Conservation (phyloP, 495 filamentous ascomycete species). For the Penicillium diatomitis region DNA sequence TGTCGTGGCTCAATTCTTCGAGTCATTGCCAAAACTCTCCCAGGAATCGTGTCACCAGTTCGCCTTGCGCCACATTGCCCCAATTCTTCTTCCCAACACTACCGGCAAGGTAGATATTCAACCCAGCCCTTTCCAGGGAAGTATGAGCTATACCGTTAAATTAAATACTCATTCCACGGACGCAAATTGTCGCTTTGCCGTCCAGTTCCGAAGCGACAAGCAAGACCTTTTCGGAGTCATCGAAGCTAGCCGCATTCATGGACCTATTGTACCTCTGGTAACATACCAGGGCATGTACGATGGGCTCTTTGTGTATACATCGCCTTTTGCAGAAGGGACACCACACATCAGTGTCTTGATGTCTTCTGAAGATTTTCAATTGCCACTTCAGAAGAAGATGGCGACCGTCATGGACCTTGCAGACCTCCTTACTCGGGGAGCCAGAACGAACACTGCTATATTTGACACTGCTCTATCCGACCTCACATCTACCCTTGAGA, state of each 20-base stretch:
- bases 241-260: constrained; percentile 7
- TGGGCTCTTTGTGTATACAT: constrained; percentile 7
- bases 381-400: constrained; percentile 8
- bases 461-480: constrained; percentile 3
- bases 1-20: constrained; percentile 12
- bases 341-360: constrained; percentile 11
- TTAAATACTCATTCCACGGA: constrained; percentile 6
- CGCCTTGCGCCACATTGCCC: constrained; percentile 8
- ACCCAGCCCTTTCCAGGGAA: constrained; percentile 6
- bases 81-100: constrained; percentile 5
- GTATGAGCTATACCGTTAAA: constrained; percentile 9
- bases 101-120: constrained; percentile 6
- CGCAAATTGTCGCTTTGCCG: constrained; percentile 5
- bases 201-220: constrained; percentile 7
- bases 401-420: constrained; percentile 3
- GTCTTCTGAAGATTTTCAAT: constrained; percentile 5
- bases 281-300: constrained; percentile 8
- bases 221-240: constrained; percentile 9
- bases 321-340: constrained; percentile 8
- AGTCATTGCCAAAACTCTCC: constrained; percentile 9
- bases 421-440: constrained; percentile 8
- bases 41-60: constrained; percentile 11
- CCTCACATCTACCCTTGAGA: constrained; percentile 3
- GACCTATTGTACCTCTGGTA: constrained; percentile 9
- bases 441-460: constrained; percentile 6